Conservation (phyloP, 2,329 filamentous ascomycete genomes). For the Fonsecaea nubica region DNA sequence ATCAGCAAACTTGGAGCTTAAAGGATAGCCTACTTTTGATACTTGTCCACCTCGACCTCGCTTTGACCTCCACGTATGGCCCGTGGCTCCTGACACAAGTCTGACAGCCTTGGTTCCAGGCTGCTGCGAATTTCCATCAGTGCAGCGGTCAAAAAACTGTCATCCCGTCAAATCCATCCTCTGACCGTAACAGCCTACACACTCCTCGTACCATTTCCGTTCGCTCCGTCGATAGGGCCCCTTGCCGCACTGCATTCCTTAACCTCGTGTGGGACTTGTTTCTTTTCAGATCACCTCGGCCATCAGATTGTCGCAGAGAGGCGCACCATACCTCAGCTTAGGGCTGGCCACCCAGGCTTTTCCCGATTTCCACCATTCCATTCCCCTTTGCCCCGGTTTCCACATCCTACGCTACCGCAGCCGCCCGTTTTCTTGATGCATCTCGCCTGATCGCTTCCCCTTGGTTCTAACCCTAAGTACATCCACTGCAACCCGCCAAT, state of each 20-base stretch:
- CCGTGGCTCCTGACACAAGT: background rate
- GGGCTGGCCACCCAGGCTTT: conserved; percentile 1
- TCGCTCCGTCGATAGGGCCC: background rate
- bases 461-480: conserved; percentile 21
- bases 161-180: background rate
- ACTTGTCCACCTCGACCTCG: conserved; percentile 19
- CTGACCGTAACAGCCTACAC: background rate
- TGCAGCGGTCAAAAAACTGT: conserved; percentile 2
- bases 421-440: conserved; percentile 29
- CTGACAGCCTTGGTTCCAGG: conserved; percentile 21
- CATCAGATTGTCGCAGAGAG: conserved; percentile 6
- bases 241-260: conserved; percentile 1
- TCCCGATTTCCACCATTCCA: conserved; percentile 7
- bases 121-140: conserved; percentile 8
- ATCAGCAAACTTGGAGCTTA: conserved; percentile 16
- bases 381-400: conserved; percentile 20
- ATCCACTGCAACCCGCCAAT: conserved; percentile 20
- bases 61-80: conserved; percentile 13
- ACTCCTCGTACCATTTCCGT: background rate
- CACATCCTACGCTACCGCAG: conserved; percentile 26
- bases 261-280: background rate
- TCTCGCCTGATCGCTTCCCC: conserved; percentile 33
- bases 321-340: background rate
- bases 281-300: conserved; percentile 4
- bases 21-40: conserved; percentile 7